phyloP scores from a whole-genome alignment of 768 basidiomycete species.

The Russula emetica region DNA sequence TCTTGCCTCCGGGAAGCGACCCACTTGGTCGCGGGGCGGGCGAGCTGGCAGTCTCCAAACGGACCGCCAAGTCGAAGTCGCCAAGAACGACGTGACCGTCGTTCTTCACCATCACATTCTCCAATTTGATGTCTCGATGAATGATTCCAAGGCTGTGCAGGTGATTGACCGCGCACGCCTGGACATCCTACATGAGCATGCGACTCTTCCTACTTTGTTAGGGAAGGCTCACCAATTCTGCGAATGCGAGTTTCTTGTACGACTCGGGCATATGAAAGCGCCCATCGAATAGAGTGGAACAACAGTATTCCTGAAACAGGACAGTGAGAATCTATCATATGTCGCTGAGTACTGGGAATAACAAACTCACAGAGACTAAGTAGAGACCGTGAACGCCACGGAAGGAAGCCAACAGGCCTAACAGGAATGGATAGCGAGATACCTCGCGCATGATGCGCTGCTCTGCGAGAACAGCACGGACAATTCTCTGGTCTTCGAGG shows the following conservation, averaged over 20 bases:
- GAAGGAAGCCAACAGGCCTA: constrained; percentile 32
- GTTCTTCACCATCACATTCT: constrained; percentile 89
- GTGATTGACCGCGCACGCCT: constrained; percentile 66
- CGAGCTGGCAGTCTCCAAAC: constrained; percentile 8
- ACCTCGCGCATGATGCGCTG: constrained; percentile 18
- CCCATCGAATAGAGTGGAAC: constrained; percentile 20
- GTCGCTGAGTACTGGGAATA: not conserved
- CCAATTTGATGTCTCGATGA: constrained; percentile 93
- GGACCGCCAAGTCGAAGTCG: constrained; percentile 61
- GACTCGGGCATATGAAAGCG: constrained; percentile 15
- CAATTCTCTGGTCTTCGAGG: not conserved
- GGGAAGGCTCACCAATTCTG: constrained; percentile 35
- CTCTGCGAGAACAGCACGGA: constrained; percentile 14
- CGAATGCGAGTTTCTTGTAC: constrained; percentile 34
- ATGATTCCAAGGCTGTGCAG: constrained; percentile 89
- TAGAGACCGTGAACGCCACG: constrained; percentile 29
- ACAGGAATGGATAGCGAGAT: constrained; percentile 21
- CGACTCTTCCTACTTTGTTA: not conserved
- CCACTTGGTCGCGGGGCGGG: not conserved
- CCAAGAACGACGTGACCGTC: constrained; percentile 86
- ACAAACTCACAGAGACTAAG: constrained; percentile 29
- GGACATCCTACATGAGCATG: constrained; percentile 8
- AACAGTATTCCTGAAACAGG: constrained; percentile 29
- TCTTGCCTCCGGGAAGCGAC: not conserved
- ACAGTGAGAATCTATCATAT: not conserved